These are phyloP conservation scores for Gigaspora rosea DNA, from an alignment of 192 early-diverging fungal genomes.

Conservation along the genomic window DNA sequence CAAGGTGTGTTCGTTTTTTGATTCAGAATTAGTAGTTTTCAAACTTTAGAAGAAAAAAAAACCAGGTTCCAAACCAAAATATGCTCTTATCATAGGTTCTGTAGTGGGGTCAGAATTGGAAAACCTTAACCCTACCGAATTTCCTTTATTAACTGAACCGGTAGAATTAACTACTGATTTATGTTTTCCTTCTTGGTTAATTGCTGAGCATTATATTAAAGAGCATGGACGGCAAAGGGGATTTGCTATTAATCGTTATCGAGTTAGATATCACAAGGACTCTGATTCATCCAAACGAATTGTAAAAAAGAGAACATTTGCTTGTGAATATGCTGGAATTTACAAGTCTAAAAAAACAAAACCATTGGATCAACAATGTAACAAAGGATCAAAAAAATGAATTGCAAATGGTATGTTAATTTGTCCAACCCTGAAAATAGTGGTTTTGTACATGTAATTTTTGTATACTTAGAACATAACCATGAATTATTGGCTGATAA, in stretches of 20 bases:
- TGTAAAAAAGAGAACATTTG: background rate
- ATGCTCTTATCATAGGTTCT: background rate
- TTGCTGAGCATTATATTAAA: constrained; percentile 15
- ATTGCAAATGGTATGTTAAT: constrained; percentile 2
- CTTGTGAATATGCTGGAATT: background rate
- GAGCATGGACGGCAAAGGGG: background rate
- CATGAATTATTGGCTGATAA: background rate
- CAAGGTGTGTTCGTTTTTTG: too few species aligned
- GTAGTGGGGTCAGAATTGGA: background rate
- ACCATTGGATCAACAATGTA: background rate
- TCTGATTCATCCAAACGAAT: background rate
- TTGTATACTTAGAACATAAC: background rate
- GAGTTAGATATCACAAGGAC: background rate
- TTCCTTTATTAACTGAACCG: background rate
- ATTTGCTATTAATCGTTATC: background rate
- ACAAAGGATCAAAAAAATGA: background rate
- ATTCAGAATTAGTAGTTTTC: too few species aligned
- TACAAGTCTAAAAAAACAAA: background rate
- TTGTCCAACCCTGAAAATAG: background rate
- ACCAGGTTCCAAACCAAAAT: too few species aligned
- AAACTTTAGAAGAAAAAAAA: too few species aligned
- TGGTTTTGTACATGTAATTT: background rate
- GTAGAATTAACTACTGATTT: background rate
- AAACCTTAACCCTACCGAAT: background rate
- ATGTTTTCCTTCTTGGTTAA: background rate